Evolutionary conservation across 1,284 basidiomycete genomes (phyloP), one percentile per base, ranked within the genome.

Genomic region (Rhodotorula sp.): DNA sequence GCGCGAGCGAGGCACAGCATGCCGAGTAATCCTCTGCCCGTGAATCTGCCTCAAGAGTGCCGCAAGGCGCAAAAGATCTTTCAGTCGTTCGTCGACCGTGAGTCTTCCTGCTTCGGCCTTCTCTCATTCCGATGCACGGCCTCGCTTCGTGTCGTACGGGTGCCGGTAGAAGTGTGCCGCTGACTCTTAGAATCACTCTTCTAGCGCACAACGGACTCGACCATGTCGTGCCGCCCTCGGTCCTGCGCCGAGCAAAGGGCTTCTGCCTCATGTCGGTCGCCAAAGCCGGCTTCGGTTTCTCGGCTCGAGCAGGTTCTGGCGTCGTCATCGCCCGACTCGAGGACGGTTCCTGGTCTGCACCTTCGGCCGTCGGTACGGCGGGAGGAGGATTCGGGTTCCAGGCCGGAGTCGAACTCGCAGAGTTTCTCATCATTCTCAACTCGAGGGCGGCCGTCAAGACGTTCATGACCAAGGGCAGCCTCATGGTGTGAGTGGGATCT

Each of bases 301-400:
- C 83, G 16, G 86, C 85, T 2, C 80, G 87, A 65, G 97, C 90
- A 29, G 96, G 96, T 8, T 90, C 89, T 46, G 96, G 96, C 2
- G 83, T 99, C 18, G 97, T 98, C 39, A 94, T 99, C 61, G 94
- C 93, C 6, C 88, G 85, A 73, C 84, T 93, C 23, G 85, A 88
- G 4, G 87, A 97, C 82, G 96, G 94, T 75, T 84, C 91, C 92
- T 98, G 94, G 93, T 93, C 92, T 59, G 89, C 94, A 39, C 95
- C 96, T 5, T 91, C 91, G 79, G 97, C 95, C 0, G 96, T 98
- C 67, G 95, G 93, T 29, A 90, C 93, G n/a, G 96, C 91, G 7
- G 82, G 82, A 56, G 78, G 81, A 18, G 96, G 96, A 0, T 81
- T 97, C 18, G 96, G 96, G 5, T 86, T 97, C 49, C 95, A 86